phyloP scores from a whole-genome alignment of 2,329 filamentous ascomycete genomes.

The Monosporascus cannonballus region DNA sequence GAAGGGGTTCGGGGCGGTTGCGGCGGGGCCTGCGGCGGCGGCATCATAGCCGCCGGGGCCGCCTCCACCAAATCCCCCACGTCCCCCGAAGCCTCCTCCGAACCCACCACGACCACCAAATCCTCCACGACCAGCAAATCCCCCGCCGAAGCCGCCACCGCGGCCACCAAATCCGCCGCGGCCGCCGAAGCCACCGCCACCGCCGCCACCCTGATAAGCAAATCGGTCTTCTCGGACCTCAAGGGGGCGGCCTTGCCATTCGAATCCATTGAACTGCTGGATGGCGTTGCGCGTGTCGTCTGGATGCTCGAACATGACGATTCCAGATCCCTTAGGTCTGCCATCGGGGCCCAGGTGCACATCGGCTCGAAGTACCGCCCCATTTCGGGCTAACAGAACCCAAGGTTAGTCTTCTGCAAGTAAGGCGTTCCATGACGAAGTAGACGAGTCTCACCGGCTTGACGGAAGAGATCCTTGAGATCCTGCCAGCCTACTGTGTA shows the following conservation, averaged over 20 bases:
- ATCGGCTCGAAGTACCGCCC: slow-evolving; percentile 86
- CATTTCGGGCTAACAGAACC: slow-evolving; percentile 48
- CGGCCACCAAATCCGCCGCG: slow-evolving; percentile 38
- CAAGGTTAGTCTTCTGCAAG: slow-evolving; percentile 6
- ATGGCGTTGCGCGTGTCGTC: slow-evolving; percentile 96
- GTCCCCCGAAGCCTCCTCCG: slow-evolving; percentile 22
- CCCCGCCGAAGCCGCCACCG: slow-evolving; percentile 36
- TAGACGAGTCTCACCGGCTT: slow-evolving; percentile 69
- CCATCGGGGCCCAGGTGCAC: slow-evolving; percentile 90
- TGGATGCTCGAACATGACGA: slow-evolving; percentile 91
- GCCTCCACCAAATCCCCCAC: slow-evolving; percentile 37
- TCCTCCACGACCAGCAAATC: slow-evolving; percentile 34
- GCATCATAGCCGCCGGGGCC: slow-evolving; percentile 35
- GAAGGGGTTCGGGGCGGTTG: slow-evolving; percentile 75
- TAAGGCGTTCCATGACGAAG: neutral
- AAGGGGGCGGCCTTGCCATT: slow-evolving; percentile 90
- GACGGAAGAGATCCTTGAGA: slow-evolving; percentile 95
- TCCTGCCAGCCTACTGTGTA: slow-evolving; percentile 99
- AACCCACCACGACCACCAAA: slow-evolving; percentile 32
- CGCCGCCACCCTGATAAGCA: slow-evolving; percentile 57
- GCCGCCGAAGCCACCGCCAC: slow-evolving; percentile 48
- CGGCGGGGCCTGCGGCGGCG: slow-evolving; percentile 36
- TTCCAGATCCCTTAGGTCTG: slow-evolving; percentile 91
- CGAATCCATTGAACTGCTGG: slow-evolving; percentile 95
- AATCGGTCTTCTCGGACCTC: slow-evolving; percentile 97